These are phyloP conservation scores for Yamadazyma friedrichii DNA, from an alignment of 1,139 yeast genomes.

Conservation along the genomic window DNA sequence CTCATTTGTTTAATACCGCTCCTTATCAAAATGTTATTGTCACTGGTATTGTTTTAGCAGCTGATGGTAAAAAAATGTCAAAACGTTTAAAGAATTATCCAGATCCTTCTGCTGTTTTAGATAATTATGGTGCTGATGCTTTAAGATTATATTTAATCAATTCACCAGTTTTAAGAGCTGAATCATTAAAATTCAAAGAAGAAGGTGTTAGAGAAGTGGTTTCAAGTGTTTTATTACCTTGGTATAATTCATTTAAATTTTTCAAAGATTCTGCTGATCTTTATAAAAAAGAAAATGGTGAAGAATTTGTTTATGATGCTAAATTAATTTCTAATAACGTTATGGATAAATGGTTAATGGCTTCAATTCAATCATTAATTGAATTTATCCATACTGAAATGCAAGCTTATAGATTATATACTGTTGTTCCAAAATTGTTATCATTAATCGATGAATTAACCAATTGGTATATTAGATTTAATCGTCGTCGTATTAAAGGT, in stretches of 20 bases:
- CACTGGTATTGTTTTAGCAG: slow-evolving; percentile 93
- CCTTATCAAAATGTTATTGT: slow-evolving; percentile 97
- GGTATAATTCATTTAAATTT: slow-evolving; percentile 98
- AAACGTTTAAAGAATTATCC: slow-evolving; percentile 98
- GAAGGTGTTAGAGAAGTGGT: slow-evolving; percentile 98
- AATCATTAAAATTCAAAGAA: slow-evolving; percentile 93
- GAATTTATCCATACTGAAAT: slow-evolving; percentile 85
- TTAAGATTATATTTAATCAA: slow-evolving; percentile 91
- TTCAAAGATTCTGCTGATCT: slow-evolving; percentile 92
- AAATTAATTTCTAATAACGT: slow-evolving; percentile 70
- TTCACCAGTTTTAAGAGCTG: slow-evolving; percentile 97
- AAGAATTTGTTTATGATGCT: slow-evolving; percentile 74
- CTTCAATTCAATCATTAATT: slow-evolving; percentile 88
- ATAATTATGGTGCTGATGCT: slow-evolving; percentile 97
- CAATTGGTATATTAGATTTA: slow-evolving; percentile 98
- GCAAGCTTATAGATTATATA: slow-evolving; percentile 84
- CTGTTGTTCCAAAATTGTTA: slow-evolving; percentile 92
- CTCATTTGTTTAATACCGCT: slow-evolving; percentile 87
- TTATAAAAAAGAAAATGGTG: slow-evolving; percentile 69
- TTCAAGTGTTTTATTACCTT: slow-evolving; percentile 90
- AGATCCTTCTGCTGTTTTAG: slow-evolving; percentile 79
- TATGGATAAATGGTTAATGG: slow-evolving; percentile 97
- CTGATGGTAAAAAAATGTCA: slow-evolving; percentile 99
- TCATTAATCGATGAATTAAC: slow-evolving; percentile 91
- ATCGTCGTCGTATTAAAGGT: slow-evolving; percentile 98